These are phyloP conservation scores for Termitomyces sp. DNA, from an alignment of 768 basidiomycete genomes.

Conservation along the genomic window DNA sequence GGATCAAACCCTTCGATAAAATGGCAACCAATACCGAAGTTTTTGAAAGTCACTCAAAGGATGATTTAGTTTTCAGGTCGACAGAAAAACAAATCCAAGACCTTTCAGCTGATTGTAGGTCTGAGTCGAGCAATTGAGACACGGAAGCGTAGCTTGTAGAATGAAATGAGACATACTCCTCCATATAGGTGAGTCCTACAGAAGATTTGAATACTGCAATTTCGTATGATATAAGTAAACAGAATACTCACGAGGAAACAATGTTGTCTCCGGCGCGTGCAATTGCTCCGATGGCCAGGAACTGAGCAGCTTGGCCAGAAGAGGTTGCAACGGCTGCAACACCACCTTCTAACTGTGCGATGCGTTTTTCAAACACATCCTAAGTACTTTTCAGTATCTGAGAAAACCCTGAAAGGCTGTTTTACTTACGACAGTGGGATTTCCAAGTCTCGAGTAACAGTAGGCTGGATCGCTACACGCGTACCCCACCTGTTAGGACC, in stretches of 20 bases:
- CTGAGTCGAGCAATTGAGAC: slow-evolving; percentile 21
- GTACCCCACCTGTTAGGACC: not conserved
- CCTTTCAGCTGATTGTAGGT: slow-evolving; percentile 74
- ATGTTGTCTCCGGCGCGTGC: slow-evolving; percentile 72
- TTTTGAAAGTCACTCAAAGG: slow-evolving; percentile 54
- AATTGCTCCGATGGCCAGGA: slow-evolving; percentile 60
- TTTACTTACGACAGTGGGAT: slow-evolving; percentile 56
- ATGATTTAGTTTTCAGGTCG: not conserved
- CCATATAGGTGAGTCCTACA: slow-evolving; percentile 60
- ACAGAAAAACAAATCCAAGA: slow-evolving; percentile 4
- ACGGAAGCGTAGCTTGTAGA: not conserved
- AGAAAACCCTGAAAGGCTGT: not conserved
- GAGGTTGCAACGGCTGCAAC: slow-evolving; percentile 68
- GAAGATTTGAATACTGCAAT: not conserved
- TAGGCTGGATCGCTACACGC: slow-evolving; percentile 44
- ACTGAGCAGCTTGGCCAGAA: slow-evolving; percentile 75
- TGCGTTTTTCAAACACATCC: slow-evolving; percentile 78
- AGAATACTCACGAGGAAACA: slow-evolving; percentile 52
- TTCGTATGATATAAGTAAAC: not conserved
- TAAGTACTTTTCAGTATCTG: slow-evolving; percentile 15
- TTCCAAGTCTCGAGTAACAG: slow-evolving; percentile 65
- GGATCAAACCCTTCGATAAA: slow-evolving; percentile 56
- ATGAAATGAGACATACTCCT: slow-evolving; percentile 40
- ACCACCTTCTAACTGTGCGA: slow-evolving; percentile 79
- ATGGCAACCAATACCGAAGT: slow-evolving; percentile 59